phyloP scores from a whole-genome alignment of 2,329 filamentous ascomycete species.

The Drechslerella dactyloides region DNA sequence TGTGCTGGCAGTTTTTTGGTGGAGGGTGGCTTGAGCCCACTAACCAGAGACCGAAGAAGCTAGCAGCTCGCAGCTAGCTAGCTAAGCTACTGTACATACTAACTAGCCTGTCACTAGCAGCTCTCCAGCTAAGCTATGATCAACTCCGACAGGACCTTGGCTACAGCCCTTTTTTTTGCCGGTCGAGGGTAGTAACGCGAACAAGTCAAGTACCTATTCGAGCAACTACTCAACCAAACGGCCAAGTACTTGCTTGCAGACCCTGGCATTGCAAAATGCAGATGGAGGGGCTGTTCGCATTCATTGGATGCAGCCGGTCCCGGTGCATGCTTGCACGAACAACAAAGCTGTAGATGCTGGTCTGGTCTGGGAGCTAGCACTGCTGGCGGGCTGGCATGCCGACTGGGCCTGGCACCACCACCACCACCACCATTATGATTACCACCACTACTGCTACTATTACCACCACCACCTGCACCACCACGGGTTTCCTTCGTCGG shows the following conservation, averaged over 20 bases:
- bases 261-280: constrained; percentile 3
- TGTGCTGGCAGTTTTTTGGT: constrained; percentile 10
- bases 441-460: too few species aligned
- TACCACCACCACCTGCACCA: too few species aligned
- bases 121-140: not conserved
- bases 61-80: not conserved
- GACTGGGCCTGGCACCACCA: too few species aligned
- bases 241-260: not conserved
- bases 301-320: constrained; percentile 1
- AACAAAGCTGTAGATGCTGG: not conserved
- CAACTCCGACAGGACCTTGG: not conserved
- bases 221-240: too few species aligned
- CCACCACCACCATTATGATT: too few species aligned
- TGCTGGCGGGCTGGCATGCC: too few species aligned
- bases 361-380: not conserved
- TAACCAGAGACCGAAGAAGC: not conserved
- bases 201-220: constrained; percentile 2
- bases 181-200: not conserved
- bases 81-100: not conserved
- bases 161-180: not conserved
- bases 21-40: not conserved
- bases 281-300: constrained; percentile 1
- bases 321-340: not conserved
- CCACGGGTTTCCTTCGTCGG: constrained; percentile 1
- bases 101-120: too few species aligned